These are phyloP conservation scores for Fusarium austroafricanum DNA, from an alignment of 2,329 filamentous ascomycete genomes.

Conservation along the genomic window DNA sequence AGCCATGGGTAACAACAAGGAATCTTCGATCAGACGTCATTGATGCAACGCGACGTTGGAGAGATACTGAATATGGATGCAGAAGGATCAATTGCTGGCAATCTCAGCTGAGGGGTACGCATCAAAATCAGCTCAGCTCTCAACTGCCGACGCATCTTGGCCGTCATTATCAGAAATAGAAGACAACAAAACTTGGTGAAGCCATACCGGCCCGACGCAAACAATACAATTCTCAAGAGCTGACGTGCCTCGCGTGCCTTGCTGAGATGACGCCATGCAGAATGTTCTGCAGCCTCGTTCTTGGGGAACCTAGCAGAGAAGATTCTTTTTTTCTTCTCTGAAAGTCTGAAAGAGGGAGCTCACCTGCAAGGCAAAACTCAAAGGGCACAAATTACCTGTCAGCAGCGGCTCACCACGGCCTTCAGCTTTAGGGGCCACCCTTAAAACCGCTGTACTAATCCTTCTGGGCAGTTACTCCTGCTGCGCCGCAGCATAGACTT, in stretches of 20 bases:
- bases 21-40: constrained; percentile 19
- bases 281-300: constrained; percentile 1
- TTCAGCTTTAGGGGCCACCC: neutral
- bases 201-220: neutral
- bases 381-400: constrained; percentile 27
- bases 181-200: neutral
- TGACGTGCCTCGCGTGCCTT: neutral
- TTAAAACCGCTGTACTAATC: constrained; percentile 14
- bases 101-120: neutral
- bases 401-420: neutral
- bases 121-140: neutral
- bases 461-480: constrained; percentile 3
- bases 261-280: constrained; percentile 27
- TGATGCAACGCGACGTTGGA: constrained; percentile 18
- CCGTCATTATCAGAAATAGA: neutral
- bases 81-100: constrained; percentile 10
- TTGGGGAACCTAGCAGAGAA: constrained; percentile 30
- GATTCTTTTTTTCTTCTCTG: constrained; percentile 31
- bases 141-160: constrained; percentile 13
- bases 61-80: neutral
- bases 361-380: constrained; percentile 30
- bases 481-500: constrained; percentile 26
- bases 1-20: constrained; percentile 16
- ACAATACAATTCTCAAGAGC: neutral
- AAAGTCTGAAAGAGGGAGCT: constrained; percentile 29